Evolutionary conservation across 2,329 filamentous ascomycete genomes (phyloP).

Genomic region (Fusarium transvaalense): DNA sequence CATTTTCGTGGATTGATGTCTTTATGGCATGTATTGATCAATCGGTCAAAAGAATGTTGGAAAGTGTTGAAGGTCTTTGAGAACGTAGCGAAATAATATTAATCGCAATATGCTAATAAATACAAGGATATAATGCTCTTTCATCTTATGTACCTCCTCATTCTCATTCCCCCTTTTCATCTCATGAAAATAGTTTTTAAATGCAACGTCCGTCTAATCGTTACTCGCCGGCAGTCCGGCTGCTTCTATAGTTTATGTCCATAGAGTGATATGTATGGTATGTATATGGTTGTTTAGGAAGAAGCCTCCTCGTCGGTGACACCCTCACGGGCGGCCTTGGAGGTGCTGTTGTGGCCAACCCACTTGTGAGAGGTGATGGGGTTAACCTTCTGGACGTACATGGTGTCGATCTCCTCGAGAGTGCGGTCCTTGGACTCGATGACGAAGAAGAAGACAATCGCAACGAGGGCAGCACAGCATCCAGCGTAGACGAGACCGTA

Average conservation of each 20-base stretch:
- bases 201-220: conserved; percentile 35
- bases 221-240: conserved; percentile 34
- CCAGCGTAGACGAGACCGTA: conserved; percentile 80
- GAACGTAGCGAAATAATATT: conserved; percentile 32
- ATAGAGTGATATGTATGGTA: conserved; percentile 8
- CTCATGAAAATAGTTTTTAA: conserved; percentile 16
- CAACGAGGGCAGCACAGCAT: conserved; percentile 71
- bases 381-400: conserved; percentile 71
- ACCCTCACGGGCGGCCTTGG: conserved; percentile 29
- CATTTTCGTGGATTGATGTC: background rate
- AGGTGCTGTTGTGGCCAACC: conserved; percentile 24
- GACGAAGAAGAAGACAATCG: conserved; percentile 81
- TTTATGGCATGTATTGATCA: background rate
- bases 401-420: conserved; percentile 81
- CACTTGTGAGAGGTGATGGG: conserved; percentile 59
- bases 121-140: conserved; percentile 38
- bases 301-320: conserved; percentile 39
- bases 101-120: conserved; percentile 32
- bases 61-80: background rate
- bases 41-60: background rate
- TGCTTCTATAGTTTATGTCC: conserved; percentile 21
- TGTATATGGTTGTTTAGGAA: conserved; percentile 17
- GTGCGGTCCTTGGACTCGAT: conserved; percentile 78
- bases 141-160: conserved; percentile 25
- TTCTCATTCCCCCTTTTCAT: background rate